Conservation (phyloP, 2,329 filamentous ascomycete species). For the Fusarium musae region DNA sequence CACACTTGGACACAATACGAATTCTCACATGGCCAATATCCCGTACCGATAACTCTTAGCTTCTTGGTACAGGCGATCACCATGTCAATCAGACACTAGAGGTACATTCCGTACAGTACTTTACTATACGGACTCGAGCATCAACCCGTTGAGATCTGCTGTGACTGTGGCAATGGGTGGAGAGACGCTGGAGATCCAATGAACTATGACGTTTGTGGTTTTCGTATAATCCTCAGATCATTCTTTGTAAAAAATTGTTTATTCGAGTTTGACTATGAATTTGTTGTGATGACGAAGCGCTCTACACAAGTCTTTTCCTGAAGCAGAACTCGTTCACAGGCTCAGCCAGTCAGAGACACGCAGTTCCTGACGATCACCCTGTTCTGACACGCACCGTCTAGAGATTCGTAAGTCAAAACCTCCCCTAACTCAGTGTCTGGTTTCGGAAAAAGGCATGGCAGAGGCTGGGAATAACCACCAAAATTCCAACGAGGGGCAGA, state of each 20-base stretch:
- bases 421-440: neutral
- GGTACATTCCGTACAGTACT: neutral
- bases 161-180: conserved; percentile 16
- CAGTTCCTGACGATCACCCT: conserved; percentile 34
- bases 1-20: conserved; percentile 13
- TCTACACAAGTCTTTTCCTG: conserved; percentile 22
- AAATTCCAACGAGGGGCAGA: conserved; percentile 14
- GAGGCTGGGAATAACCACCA: conserved; percentile 9
- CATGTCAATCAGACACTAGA: conserved; percentile 3
- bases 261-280: neutral
- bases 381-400: conserved; percentile 32
- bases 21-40: conserved; percentile 19
- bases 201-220: conserved; percentile 25
- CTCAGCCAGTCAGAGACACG: conserved; percentile 19
- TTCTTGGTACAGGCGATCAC: conserved; percentile 2
- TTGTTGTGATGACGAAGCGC: conserved; percentile 29
- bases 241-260: neutral
- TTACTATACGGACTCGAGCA: neutral
- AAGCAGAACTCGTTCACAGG: neutral
- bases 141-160: conserved; percentile 28
- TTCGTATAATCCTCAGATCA: conserved; percentile 12
- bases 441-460: conserved; percentile 11
- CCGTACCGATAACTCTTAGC: conserved; percentile 16
- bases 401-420: conserved; percentile 4
- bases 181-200: conserved; percentile 6